These are phyloP conservation scores for Skeletonema marinoi DNA, from an alignment of 108 stramenopile species.

Conservation along the genomic window DNA sequence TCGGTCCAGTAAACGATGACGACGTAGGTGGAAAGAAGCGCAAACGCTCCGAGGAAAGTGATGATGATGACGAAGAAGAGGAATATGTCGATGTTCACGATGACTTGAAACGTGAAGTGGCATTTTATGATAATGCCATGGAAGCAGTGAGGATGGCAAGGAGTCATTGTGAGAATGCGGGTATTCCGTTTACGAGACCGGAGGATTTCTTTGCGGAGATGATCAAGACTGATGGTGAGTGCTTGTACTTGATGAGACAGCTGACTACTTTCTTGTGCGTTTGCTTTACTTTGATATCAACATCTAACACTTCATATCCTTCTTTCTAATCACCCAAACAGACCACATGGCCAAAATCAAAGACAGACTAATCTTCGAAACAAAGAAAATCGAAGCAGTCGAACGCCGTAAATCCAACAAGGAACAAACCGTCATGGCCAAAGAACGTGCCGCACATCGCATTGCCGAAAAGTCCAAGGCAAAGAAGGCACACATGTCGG, in stretches of 20 bases:
- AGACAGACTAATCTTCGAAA: slow-evolving; percentile 97
- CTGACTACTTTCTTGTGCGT: not conserved
- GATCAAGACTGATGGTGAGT: slow-evolving; percentile 98
- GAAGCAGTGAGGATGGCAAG: slow-evolving; percentile 85
- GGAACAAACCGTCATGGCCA: slow-evolving; percentile 76
- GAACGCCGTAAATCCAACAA: slow-evolving; percentile 85
- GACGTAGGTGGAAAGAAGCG: not conserved
- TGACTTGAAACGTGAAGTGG: slow-evolving; percentile 96
- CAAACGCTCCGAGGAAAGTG: slow-evolving; percentile 1
- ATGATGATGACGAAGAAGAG: slow-evolving; percentile 29
- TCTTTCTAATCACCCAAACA: slow-evolving; percentile 29
- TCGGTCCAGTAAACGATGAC: slow-evolving; percentile 30
- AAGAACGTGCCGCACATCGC: slow-evolving; percentile 81
- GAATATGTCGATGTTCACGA: slow-evolving; percentile 88
- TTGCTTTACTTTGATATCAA: not conserved
- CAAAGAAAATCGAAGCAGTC: slow-evolving; percentile 98
- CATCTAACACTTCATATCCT: not conserved
- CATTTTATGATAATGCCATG: slow-evolving; percentile 93
- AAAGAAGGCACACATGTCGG: slow-evolving; percentile 84
- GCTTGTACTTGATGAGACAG: not conserved
- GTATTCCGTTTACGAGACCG: slow-evolving; percentile 86
- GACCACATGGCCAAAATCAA: slow-evolving; percentile 96
- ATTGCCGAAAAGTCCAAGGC: slow-evolving; percentile 88
- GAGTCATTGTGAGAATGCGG: slow-evolving; percentile 51
- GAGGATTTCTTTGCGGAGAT: slow-evolving; percentile 99